These are phyloP conservation scores for Suillus cothurnatus DNA, from an alignment of 768 basidiomycete genomes.

Conservation along the genomic window DNA sequence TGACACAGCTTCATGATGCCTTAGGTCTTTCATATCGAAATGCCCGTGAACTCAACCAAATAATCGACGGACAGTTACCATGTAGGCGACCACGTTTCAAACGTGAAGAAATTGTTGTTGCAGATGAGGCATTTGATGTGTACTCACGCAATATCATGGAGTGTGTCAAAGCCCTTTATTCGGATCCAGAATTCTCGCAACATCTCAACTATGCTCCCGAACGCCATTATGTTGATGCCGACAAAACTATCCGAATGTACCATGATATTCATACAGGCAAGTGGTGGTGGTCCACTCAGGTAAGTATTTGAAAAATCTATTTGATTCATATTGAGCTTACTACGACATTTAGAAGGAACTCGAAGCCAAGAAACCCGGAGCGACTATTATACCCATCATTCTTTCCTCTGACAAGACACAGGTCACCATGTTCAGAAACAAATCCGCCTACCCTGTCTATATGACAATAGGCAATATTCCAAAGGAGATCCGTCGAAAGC, in stretches of 20 bases:
- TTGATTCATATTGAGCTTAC: background rate
- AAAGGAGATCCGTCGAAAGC: too few species aligned
- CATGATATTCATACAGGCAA: constrained; percentile 48
- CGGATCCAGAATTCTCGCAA: constrained; percentile 34
- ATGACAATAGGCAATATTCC: too few species aligned
- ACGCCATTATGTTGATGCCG: constrained; percentile 36
- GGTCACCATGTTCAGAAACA: constrained; percentile 20
- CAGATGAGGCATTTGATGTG: constrained; percentile 33
- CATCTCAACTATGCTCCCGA: constrained; percentile 39
- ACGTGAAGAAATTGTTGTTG: constrained; percentile 26
- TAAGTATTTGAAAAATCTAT: constrained; percentile 16
- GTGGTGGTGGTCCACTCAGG: constrained; percentile 57
- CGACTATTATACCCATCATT: constrained; percentile 4
- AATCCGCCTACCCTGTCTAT: background rate
- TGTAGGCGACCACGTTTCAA: constrained; percentile 29
- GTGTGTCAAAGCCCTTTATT: constrained; percentile 38
- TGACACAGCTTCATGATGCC: constrained; percentile 20
- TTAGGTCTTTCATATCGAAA: constrained; percentile 38
- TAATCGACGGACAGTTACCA: constrained; percentile 33
- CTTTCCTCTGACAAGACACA: constrained; percentile 29
- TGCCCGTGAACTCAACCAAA: constrained; percentile 33
- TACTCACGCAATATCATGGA: constrained; percentile 38
- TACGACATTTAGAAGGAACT: constrained; percentile 16
- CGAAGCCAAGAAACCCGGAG: constrained; percentile 14
- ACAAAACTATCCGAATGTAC: constrained; percentile 31